Conservation (phyloP, 1,139 yeast genomes). For the Keqinozyma sinolaborantium region DNA sequence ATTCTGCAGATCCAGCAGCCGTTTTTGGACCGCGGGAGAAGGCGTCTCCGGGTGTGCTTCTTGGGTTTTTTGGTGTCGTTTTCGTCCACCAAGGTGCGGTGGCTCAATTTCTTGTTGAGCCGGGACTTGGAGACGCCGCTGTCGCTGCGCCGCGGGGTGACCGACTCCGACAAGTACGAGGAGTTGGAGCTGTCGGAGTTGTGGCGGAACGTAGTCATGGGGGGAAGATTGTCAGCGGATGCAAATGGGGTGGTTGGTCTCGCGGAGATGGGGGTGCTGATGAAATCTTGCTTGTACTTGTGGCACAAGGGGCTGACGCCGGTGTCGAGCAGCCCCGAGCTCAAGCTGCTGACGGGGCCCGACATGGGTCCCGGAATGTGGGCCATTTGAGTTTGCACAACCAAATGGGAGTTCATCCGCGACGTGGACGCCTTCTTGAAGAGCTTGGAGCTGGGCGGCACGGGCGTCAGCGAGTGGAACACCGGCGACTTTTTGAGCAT, state of each 20-base stretch:
- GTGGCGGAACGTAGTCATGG: background rate
- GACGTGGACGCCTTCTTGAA: slow-evolving; percentile 3
- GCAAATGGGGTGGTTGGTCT: background rate
- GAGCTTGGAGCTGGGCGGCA: too few relatives aligned
- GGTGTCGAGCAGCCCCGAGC: slow-evolving; percentile 5
- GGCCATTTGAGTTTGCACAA: slow-evolving; percentile 8
- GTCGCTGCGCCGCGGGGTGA: background rate
- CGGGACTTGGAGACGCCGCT: background rate
- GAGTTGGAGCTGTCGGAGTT: slow-evolving; percentile 1
- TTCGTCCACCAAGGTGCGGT: background rate
- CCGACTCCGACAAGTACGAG: background rate
- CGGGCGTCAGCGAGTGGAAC: too few relatives aligned
- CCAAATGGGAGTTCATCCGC: slow-evolving; percentile 7
- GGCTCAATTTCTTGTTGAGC: slow-evolving; percentile 1
- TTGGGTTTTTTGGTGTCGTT: slow-evolving; percentile 16
- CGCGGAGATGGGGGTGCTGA: slow-evolving; percentile 3
- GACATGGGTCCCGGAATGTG: slow-evolving; percentile 1
- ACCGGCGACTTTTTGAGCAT: slow-evolving; percentile 7
- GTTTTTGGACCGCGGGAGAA: slow-evolving; percentile 39
- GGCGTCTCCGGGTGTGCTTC: slow-evolving; percentile 39
- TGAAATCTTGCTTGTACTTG: too few relatives aligned
- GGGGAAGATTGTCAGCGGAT: slow-evolving; percentile 1
- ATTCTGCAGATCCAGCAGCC: slow-evolving; percentile 53
- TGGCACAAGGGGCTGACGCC: background rate
- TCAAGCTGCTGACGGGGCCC: slow-evolving; percentile 4